phyloP scores from a whole-genome alignment of 768 basidiomycete genomes.

The Cystobasidium ongulense region DNA sequence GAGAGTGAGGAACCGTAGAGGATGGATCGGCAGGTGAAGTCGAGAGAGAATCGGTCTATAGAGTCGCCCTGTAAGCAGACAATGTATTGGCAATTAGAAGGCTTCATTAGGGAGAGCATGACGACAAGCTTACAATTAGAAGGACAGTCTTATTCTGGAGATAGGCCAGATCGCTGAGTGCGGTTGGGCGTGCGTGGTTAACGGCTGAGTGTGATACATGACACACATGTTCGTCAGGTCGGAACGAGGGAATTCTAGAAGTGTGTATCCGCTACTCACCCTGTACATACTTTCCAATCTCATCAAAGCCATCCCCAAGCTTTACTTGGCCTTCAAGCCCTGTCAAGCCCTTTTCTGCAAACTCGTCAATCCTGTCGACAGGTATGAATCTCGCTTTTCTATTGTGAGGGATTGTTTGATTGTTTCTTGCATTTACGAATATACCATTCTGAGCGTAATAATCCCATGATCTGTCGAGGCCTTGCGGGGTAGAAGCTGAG shows the following conservation, averaged over 20 bases:
- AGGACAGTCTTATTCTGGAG: slow-evolving; percentile 7
- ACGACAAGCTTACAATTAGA: neutral
- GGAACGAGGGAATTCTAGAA: neutral
- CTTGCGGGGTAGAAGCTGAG: neutral
- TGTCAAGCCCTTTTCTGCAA: neutral
- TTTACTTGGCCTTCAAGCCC: neutral
- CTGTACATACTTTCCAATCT: neutral
- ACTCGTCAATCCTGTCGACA: neutral
- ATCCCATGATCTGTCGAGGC: slow-evolving; percentile 1
- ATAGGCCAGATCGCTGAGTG: neutral
- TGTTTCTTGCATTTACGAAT: neutral
- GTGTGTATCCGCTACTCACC: neutral
- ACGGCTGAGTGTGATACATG: neutral
- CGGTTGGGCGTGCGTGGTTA: neutral
- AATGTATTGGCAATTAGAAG: neutral
- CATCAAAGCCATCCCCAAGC: slow-evolving; percentile 1
- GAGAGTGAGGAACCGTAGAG: neutral
- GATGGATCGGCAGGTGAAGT: neutral
- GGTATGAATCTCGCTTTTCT: neutral
- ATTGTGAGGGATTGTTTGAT: neutral
- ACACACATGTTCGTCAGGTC: too few relatives aligned
- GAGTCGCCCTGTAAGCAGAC: neutral
- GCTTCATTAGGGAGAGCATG: neutral
- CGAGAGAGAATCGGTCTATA: slow-evolving; percentile 3
- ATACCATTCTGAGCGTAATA: slow-evolving; percentile 1